Evolutionary conservation across 1,284 basidiomycete species (phyloP), one percentile per base, ranked within the genome.

Genomic region (Boletus smithii): DNA sequence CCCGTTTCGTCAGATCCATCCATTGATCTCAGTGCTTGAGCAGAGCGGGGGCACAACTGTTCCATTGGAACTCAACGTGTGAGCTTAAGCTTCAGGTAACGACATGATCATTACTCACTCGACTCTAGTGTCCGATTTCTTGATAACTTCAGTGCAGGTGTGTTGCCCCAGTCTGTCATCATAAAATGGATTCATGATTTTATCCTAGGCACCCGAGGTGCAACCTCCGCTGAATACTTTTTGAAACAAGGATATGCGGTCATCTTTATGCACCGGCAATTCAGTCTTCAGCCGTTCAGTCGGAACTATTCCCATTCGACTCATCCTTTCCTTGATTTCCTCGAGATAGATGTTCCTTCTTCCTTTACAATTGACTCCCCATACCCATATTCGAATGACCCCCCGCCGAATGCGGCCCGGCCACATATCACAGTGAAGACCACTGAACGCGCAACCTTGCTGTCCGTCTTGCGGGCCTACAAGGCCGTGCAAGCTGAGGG

Each of bases 201-300:
- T 10, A 16, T 10, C 10, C 22, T 11, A 91, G 91, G 95, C 42
- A 99, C 97, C 13, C 81, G 95, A 64, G 95, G 97, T 30, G 92
- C 97, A 24, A 95, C 95, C 0, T 98, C 95, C 4, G 95, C 95
- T 2, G 95, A 99, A 70, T 97, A 99, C 73, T 97, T 99, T 67
- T 79, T 99, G 48, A 80, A 84, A 58, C 83, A 88, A 2, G 89
- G 88, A 53, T 99, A 99, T 72, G 94, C 95, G 18, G 97, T 99
- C 65, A 95, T 99, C 62, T 99, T 99, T 71, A 88, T 99, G 81
- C 94, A 97, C 69, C 79, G 95, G 8, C 92, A 97, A 67, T 95
- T 97, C 74, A 97, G 93, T 56, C 81, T 99, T 29, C 91, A 95
- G 55, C 95, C 97, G 0, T 99, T 95, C 74, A 95, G 91, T 58